phyloP scores from a whole-genome alignment of 2,329 filamentous ascomycete species.

The Cercospora brassicicola region DNA sequence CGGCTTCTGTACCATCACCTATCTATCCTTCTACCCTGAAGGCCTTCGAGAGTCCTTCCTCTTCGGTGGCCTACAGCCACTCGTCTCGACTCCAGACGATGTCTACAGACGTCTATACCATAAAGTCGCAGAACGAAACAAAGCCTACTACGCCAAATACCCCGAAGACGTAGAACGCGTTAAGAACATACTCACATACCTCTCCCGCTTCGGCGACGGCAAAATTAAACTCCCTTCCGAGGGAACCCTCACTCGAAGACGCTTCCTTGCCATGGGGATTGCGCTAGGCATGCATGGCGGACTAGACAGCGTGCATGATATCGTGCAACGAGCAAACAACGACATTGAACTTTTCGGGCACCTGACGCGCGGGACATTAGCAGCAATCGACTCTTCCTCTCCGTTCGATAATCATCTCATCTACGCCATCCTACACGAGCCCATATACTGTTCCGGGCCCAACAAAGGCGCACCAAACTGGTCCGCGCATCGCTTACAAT shows the following conservation, averaged over 20 bases:
- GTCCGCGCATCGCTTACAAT: slow-evolving; percentile 68
- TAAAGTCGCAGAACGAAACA: slow-evolving; percentile 70
- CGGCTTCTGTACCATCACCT: slow-evolving; percentile 80
- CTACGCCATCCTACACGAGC: slow-evolving; percentile 84
- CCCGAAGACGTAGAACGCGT: slow-evolving; percentile 74
- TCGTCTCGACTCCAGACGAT: slow-evolving; percentile 69
- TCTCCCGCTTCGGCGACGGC: slow-evolving; percentile 58
- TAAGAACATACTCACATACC: slow-evolving; percentile 63
- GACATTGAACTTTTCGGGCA: slow-evolving; percentile 77
- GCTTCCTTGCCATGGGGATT: slow-evolving; percentile 77
- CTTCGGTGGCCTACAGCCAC: slow-evolving; percentile 77
- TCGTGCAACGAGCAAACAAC: slow-evolving; percentile 67
- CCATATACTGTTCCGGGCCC: slow-evolving; percentile 73
- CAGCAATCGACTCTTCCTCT: slow-evolving; percentile 65
- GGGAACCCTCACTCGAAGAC: slow-evolving; percentile 67
- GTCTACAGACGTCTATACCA: slow-evolving; percentile 72
- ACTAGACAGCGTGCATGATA: slow-evolving; percentile 70
- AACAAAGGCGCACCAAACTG: slow-evolving; percentile 62
- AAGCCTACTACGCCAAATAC: slow-evolving; percentile 79
- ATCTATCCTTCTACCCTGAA: slow-evolving; percentile 71
- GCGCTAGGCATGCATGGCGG: slow-evolving; percentile 77
- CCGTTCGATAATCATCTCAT: slow-evolving; percentile 75
- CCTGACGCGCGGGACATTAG: slow-evolving; percentile 70
- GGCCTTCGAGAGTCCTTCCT: slow-evolving; percentile 79
- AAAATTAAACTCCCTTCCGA: slow-evolving; percentile 69